These are phyloP conservation scores for Murraya paniculata DNA, from an alignment of 345 rosid species.

Conservation along the genomic window DNA sequence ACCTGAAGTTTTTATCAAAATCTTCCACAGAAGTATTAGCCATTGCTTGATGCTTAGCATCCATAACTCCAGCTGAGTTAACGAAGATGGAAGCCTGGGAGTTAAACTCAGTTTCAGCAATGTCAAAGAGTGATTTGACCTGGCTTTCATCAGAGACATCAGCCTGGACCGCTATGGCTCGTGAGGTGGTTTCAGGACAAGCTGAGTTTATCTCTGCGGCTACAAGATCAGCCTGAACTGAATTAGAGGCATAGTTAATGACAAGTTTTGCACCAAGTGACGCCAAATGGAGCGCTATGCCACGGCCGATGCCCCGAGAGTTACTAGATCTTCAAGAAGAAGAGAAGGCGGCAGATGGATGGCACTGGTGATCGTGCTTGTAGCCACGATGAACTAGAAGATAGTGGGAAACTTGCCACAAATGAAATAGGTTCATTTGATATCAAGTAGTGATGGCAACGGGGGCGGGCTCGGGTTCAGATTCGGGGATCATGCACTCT, in stretches of 20 bases:
- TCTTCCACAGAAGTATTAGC: conserved; percentile 29
- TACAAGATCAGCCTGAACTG: conserved; percentile 22
- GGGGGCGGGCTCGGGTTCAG: too few species aligned
- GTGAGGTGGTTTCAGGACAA: background rate
- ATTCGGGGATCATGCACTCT: too few species aligned
- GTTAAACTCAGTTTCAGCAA: conserved; percentile 26
- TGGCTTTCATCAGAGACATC: conserved; percentile 31
- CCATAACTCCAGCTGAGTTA: conserved; percentile 23
- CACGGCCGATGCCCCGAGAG: conserved; percentile 31
- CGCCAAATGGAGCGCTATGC: conserved; percentile 26
- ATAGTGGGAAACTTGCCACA: background rate
- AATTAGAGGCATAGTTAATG: conserved; percentile 32
- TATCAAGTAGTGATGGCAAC: too few species aligned
- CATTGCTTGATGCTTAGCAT: conserved; percentile 19
- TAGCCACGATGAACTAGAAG: background rate
- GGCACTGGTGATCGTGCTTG: too few species aligned
- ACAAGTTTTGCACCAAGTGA: conserved; percentile 33
- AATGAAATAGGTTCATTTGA: background rate
- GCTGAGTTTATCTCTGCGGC: conserved; percentile 26
- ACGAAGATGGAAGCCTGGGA: conserved; percentile 24
- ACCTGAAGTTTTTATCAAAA: conserved; percentile 22
- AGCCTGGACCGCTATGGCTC: conserved; percentile 21
- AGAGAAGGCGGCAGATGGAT: background rate
- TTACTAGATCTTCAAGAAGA: conserved; percentile 27
- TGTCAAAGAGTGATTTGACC: conserved; percentile 27